Base-by-base conservation (phyloP, 2,329 filamentous ascomycete genomes). In the Coccinonectria pachysandricola region DNA sequence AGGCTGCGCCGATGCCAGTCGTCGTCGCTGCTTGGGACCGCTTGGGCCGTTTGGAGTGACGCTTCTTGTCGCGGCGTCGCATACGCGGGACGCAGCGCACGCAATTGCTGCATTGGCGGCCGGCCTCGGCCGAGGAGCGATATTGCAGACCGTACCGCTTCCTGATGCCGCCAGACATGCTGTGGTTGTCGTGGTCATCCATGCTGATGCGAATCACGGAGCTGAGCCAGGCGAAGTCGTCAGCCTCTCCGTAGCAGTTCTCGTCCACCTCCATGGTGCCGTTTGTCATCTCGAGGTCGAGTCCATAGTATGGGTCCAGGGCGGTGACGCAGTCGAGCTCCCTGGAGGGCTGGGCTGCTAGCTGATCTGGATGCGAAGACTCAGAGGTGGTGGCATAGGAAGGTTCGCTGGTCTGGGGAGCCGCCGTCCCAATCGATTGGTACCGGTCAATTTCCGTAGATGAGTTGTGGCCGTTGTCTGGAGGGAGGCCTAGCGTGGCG, bases 221-320 rank as follows among this genome's bases (percentile, higher is more conserved):
- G 17, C 40, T 37, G 15, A 50, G 29, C 46, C 46, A 52, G 9
- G 37, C 28, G 15, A 44, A 36, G 19, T 49, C 42, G 7, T 46
- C 45, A 1, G 36, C 32, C 1, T 39, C 37, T 20, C 47, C 48
- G 24, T 35, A 42, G 21, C 40, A 48, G 18, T 45, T 46, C 23
- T 51, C 49, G 12, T 52, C 49, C 4, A 43, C 49, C 19, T 52
- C 41, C 4, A 48, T 26, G 17, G 30, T 30, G 10, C n/a, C 14
- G 12, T 15, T 21, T 7, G 22, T 19, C 7, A 24, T 24, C 7
- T 27, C 20, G 11, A 26, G 17, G 14, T 29, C 24, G 9, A 32
- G 28, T 7, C 30, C 27, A 19, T 23, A 28, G 2, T 23, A 13
- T n/a, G 37, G 26, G 5, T n/a, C n/a, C n/a, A n/a, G n/a, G n/a